Evolutionary conservation across 306 rosid species (phyloP).

Genomic region (Vigna radiata): DNA sequence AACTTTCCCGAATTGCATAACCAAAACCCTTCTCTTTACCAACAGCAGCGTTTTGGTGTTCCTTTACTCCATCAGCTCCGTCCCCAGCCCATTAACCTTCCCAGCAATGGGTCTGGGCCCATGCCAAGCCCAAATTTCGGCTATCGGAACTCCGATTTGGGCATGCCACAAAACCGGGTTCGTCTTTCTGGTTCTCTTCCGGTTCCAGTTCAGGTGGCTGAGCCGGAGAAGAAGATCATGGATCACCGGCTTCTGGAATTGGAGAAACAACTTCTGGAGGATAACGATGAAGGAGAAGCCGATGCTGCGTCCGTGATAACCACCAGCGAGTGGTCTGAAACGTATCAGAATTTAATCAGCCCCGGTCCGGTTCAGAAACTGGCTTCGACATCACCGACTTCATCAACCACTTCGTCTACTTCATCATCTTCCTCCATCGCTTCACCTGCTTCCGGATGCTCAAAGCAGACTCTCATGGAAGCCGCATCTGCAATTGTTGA

Average conservation of each 20-base stretch:
- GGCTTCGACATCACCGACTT: conserved; percentile 72
- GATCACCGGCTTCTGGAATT: conserved; percentile 70
- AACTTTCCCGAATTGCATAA: conserved; percentile 48
- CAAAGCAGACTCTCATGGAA: conserved; percentile 70
- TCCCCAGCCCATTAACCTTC: conserved; percentile 49
- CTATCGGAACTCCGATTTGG: conserved; percentile 28
- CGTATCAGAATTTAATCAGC: conserved; percentile 73
- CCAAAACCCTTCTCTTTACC: conserved; percentile 24
- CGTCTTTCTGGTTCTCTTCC: not conserved
- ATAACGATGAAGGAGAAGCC: conserved; percentile 70
- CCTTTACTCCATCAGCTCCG: conserved; percentile 67
- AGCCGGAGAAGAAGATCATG: conserved; percentile 64
- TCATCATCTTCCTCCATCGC: conserved; percentile 70
- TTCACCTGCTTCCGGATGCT: conserved; percentile 59
- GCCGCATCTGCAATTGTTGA: conserved; percentile 84
- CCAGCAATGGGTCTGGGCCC: conserved; percentile 35
- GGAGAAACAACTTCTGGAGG: conserved; percentile 86
- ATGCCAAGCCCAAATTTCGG: not conserved
- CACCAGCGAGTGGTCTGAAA: conserved; percentile 76
- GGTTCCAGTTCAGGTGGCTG: conserved; percentile 29
- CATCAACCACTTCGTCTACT: conserved; percentile 62
- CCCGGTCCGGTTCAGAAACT: conserved; percentile 54
- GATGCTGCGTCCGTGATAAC: conserved; percentile 76
- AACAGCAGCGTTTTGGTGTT: conserved; percentile 53
- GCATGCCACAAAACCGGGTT: conserved; percentile 45